Evolutionary conservation across 495 filamentous ascomycete genomes (phyloP).

Genomic region (Aspergillus homomorphus): DNA sequence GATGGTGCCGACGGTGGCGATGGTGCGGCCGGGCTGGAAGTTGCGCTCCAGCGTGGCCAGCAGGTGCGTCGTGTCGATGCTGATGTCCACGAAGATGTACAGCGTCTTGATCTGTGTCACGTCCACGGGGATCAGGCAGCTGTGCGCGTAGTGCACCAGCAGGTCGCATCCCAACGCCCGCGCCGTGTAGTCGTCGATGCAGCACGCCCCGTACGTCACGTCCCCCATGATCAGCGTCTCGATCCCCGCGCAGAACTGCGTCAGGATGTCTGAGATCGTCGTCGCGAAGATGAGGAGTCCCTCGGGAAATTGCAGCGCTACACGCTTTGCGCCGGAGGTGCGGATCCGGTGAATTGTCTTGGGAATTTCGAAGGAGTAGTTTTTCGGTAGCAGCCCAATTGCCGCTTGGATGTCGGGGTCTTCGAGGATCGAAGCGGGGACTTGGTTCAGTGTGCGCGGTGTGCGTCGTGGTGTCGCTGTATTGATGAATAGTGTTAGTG

Average conservation of each 20-base stretch:
- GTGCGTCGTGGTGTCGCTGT: constrained; percentile 61
- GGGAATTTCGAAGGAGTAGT: constrained; percentile 97
- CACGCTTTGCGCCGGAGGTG: constrained; percentile 65
- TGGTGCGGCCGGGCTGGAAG: constrained; percentile 75
- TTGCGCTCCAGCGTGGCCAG: constrained; percentile 85
- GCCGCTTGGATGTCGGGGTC: constrained; percentile 87
- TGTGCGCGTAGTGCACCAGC: constrained; percentile 95
- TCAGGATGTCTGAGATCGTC: constrained; percentile 95
- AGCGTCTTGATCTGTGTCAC: constrained; percentile 93
- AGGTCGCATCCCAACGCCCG: constrained; percentile 92
- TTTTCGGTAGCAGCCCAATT: constrained; percentile 79
- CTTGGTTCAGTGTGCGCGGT: constrained; percentile 78
- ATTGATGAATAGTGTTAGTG: constrained; percentile 9
- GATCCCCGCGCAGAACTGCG: constrained; percentile 85
- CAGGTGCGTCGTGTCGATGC: constrained; percentile 86
- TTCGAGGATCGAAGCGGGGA: constrained; percentile 80
- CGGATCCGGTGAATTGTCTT: constrained; percentile 97
- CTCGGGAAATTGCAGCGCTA: constrained; percentile 95
- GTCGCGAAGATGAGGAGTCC: constrained; percentile 94
- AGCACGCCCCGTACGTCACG: constrained; percentile 98
- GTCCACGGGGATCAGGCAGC: constrained; percentile 92
- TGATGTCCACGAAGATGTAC: constrained; percentile 98
- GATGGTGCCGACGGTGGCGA: constrained; percentile 94
- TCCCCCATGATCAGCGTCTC: constrained; percentile 98
- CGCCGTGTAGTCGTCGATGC: constrained; percentile 97